A percentile compares a stretch with the other conserved stretches of the same genome.
phyloP scores from a whole-genome alignment of 345 rosid species.

The Hibiscus trionum region DNA sequence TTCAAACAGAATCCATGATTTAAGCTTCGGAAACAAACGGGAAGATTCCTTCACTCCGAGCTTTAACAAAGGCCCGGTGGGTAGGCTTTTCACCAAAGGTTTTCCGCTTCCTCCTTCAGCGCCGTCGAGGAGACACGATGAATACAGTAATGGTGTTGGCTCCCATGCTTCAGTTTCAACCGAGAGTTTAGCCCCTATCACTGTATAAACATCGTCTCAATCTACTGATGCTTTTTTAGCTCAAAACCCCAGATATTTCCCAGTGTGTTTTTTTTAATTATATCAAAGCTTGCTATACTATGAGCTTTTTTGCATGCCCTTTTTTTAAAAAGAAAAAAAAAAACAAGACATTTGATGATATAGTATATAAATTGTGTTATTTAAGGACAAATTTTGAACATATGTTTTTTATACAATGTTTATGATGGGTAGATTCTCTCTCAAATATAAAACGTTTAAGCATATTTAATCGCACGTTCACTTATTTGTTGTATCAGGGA shows the following conservation, averaged over 20 bases:
- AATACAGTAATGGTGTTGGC: not conserved
- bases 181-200: not conserved
- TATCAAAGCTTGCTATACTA: not conserved
- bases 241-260: not conserved
- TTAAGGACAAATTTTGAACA: no score
- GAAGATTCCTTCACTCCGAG: no score
- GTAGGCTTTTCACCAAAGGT: constrained; percentile 7
- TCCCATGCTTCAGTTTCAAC: not conserved
- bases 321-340: no score
- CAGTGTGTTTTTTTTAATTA: no score
- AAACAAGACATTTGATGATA: no score
- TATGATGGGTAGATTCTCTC: no score
- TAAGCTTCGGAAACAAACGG: not conserved
- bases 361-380: no score
- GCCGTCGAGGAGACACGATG: constrained; percentile 28
- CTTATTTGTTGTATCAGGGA: no score
- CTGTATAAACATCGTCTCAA: not conserved
- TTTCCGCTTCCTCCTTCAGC: constrained; percentile 30
- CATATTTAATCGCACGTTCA: no score
- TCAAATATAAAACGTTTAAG: no score
- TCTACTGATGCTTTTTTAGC: not conserved
- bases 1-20: not conserved
- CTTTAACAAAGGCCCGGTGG: no score
- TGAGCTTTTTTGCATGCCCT: not conserved
- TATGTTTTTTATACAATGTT: no score